Evolutionary conservation across 2,329 filamentous ascomycete species (phyloP), one percentile per base, ranked within the genome.

Genomic region (Cytospora chrysosperma): DNA sequence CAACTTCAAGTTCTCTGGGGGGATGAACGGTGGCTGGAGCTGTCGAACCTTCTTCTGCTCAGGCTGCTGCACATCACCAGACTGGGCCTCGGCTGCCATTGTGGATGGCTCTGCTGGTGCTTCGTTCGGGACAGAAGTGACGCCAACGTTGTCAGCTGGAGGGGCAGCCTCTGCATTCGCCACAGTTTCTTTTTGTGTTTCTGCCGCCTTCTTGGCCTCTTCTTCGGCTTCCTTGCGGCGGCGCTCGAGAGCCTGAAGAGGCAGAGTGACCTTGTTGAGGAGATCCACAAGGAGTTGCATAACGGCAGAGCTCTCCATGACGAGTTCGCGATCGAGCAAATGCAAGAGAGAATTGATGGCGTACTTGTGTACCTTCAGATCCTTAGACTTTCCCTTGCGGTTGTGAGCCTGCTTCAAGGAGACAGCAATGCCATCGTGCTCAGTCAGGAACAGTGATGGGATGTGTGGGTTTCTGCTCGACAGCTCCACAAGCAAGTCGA

Each of bases 291-390:
- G 83, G 67, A 93, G 89, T 70, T 97, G 94, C 93, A 99, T 98
- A 62, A 97, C 94, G 8, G 88, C 84, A n/a, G 94, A 93, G 76
- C 93, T 99, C 77, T 99, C 95, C 78, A 97, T 96, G 68, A 99
- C 93, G 66, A 98, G 82, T 68, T 93, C 91, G n/a, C 95, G 90
- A 73, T 98, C 95, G 26, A 99, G 83, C 6, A 99, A 83, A 66
- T 88, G 89, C 54, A 99, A 82, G 32, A 99, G 80, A 17, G 93
- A 93, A 74, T 99, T 99, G 73, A 99, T 85, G 12, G 96, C 93
- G 73, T 90, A 99, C 73, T 92, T 95, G 69, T 89, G 88, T 30
- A 91, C 88, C 75, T 90, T 96, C 68, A 81, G 86, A 68, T 97
- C 94, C 76, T 94, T 95, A 59, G 81, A 85, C 75, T 98, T 98